Base-by-base conservation (phyloP, 2,329 filamentous ascomycete genomes). In the Trichophyton simii region DNA sequence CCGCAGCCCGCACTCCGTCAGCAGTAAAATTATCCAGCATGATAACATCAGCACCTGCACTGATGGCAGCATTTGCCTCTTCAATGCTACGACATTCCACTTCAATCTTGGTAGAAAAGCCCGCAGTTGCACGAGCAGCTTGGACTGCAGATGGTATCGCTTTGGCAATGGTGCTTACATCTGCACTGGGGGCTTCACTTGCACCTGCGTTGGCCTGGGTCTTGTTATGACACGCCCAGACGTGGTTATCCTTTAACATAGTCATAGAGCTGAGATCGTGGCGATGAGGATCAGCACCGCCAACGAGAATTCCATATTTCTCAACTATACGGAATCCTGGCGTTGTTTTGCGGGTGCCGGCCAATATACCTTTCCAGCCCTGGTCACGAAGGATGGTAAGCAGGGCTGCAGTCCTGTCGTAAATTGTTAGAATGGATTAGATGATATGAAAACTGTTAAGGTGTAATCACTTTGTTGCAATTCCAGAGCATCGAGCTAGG, bases 231-330 rank as follows among this genome's bases (percentile, higher is more conserved):
- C 88, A 87, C 65, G 89, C 90, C 87, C 92, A 96, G 62, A 99
- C 87, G 76, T 99, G 94, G 76, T 99, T 99, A 76, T 99, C 94
- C 79, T 99, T 99, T 66, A 99, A 81, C 94, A 99, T 99, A 61
- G 91, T 91, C 94, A 99, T 97, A 66, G 87, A 83, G 72, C 85
- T 88, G 61, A 99, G 79, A 73, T 99, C 94, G 76, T 96, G 89
- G 36, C 94, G 81, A 74, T 99, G 94, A 2, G 87, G 84, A 75
- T 99, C 94, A 15, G 90, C 91, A 9, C 94, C 94, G 61, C 92
- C 94, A 15, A 95, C 87, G 22, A 96, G 79, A 87, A 99, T 96
- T 67, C 91, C 94, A 75, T 99, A 99, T 77, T 99, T 99, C 76
- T 99, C 94, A 8, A 97, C 91, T 3, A 97, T 78, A 9, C 94